phyloP scores from a whole-genome alignment of 345 rosid genomes.

The Syzygium oleosum region DNA sequence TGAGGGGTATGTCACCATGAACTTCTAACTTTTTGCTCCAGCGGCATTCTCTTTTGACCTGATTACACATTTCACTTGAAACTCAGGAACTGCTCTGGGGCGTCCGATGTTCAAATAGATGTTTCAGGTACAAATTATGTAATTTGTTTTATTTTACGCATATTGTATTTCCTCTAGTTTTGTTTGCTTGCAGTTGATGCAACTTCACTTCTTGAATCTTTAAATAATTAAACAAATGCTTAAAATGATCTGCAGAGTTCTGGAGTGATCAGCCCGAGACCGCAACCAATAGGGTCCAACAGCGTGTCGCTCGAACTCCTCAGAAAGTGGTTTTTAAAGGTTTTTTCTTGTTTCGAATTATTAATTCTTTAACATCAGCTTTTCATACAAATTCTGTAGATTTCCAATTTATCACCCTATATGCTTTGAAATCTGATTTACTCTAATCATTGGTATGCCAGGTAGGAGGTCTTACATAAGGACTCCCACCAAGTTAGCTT shows the following conservation, averaged over 20 bases:
- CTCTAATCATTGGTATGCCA: constrained; percentile 12
- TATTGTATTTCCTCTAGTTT: not conserved
- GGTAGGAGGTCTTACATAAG: constrained; percentile 65
- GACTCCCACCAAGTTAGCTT: constrained; percentile 61
- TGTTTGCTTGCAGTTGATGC: not conserved
- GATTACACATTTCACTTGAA: not conserved
- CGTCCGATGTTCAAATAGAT: constrained; percentile 47
- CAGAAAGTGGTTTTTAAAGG: constrained; percentile 75
- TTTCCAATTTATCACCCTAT: not conserved
- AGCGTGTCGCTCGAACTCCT: constrained; percentile 40
- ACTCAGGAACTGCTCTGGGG: constrained; percentile 41
- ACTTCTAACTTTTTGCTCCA: constrained; percentile 7
- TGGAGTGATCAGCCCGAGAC: constrained; percentile 31
- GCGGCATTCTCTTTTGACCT: constrained; percentile 5
- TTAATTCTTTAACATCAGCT: not conserved
- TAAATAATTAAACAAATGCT: not conserved
- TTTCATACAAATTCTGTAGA: not conserved
- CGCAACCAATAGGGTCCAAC: constrained; percentile 36
- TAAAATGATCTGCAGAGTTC: constrained; percentile 29
- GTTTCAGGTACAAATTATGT: constrained; percentile 32
- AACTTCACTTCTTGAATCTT: not conserved
- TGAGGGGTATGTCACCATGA: constrained; percentile 48
- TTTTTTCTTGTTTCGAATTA: constrained; percentile 1
- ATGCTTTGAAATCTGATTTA: not conserved
- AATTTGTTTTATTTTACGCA: not conserved